Conservation (phyloP, 1,139 yeast genomes). For the Pichia sp. region DNA sequence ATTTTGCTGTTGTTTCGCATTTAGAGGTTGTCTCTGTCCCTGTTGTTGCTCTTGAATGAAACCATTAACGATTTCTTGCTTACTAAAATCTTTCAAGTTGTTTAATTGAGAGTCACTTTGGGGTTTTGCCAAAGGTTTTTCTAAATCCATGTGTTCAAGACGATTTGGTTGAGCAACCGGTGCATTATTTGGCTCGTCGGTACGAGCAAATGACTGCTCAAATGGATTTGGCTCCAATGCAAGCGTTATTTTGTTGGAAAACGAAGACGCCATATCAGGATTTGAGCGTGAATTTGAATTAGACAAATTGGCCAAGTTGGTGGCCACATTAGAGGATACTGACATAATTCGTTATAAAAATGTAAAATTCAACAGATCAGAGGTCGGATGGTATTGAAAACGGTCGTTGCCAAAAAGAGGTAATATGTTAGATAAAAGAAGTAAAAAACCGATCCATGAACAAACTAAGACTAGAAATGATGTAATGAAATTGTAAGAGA, state of each 20-base stretch:
- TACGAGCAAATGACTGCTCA: constrained; percentile 85
- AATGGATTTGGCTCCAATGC: constrained; percentile 87
- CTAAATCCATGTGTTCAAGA: not conserved
- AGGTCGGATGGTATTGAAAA: too few relatives aligned
- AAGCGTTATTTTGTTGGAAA: constrained; percentile 12
- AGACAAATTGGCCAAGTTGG: not conserved
- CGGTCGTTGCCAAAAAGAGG: too few relatives aligned
- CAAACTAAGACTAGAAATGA: not conserved
- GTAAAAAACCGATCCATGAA: not conserved
- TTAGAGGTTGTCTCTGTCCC: constrained; percentile 3
- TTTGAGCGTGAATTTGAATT: constrained; percentile 6
- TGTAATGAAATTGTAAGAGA: not conserved
- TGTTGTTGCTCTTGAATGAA: constrained; percentile 7
- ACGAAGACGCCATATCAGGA: constrained; percentile 8
- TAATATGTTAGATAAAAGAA: not conserved
- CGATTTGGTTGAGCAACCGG: not conserved
- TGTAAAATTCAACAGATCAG: too few relatives aligned
- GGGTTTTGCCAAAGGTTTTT: constrained; percentile 7
- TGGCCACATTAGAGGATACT: not conserved
- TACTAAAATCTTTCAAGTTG: not conserved
- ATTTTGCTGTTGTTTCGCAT: constrained; percentile 7
- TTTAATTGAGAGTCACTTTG: constrained; percentile 11
- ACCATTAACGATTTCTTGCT: constrained; percentile 1
- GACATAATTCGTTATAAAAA: too few relatives aligned
- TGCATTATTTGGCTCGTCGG: constrained; percentile 10